These are phyloP conservation scores for Wickerhamiella galacta DNA, from an alignment of 805 yeast genomes.

Conservation along the genomic window DNA sequence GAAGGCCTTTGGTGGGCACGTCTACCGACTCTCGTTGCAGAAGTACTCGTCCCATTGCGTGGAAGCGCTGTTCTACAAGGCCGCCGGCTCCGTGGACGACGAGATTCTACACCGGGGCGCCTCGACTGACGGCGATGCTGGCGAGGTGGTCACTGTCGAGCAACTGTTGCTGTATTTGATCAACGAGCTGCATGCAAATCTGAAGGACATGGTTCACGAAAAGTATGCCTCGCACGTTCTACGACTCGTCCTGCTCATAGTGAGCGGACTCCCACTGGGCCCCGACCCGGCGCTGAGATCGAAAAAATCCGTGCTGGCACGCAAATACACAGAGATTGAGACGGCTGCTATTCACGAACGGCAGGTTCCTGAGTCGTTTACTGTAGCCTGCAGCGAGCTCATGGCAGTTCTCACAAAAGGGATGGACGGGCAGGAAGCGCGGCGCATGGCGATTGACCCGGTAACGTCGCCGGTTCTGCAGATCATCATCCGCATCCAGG, in stretches of 20 bases:
- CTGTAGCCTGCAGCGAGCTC: constrained; percentile 23
- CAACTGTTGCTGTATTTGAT: constrained; percentile 45
- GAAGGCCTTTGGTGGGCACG: constrained; percentile 54
- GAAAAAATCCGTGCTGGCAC: constrained; percentile 65
- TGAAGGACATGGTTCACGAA: constrained; percentile 45
- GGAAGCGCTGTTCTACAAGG: constrained; percentile 64
- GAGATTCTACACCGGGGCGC: constrained; percentile 32
- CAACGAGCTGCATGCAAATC: constrained; percentile 45
- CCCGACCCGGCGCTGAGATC: constrained; percentile 57
- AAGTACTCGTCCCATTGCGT: constrained; percentile 88
- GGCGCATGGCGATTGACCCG: constrained; percentile 64
- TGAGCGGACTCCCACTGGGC: constrained; percentile 66
- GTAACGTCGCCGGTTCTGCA: constrained; percentile 70
- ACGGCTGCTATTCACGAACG: constrained; percentile 36
- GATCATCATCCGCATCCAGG: constrained; percentile 8
- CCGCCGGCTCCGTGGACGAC: constrained; percentile 58
- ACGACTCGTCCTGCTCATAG: constrained; percentile 49
- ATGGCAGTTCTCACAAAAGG: constrained; percentile 18
- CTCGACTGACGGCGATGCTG: constrained; percentile 11
- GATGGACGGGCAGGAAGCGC: constrained; percentile 30
- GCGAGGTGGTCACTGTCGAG: constrained; percentile 40
- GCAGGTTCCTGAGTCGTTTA: constrained; percentile 54
- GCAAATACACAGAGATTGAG: constrained; percentile 43
- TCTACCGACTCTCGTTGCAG: constrained; percentile 62
- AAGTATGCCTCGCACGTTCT: constrained; percentile 82